These are phyloP conservation scores for Salix suchowensis DNA, from an alignment of 345 rosid species.

Conservation along the genomic window DNA sequence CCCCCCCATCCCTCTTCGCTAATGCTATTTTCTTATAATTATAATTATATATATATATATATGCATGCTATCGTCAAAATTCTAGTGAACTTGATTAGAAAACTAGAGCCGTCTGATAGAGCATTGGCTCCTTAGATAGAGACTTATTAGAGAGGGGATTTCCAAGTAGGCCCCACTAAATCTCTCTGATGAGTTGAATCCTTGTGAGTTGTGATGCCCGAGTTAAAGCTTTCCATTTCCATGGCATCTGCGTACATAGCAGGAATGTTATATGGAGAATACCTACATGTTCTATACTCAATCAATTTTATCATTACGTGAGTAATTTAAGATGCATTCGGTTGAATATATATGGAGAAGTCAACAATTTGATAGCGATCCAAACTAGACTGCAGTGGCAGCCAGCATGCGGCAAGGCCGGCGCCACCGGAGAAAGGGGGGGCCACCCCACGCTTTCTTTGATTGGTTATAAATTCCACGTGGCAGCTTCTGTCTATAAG, in stretches of 20 bases:
- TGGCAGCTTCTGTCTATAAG: not conserved
- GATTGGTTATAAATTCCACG: not conserved
- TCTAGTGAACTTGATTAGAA: not conserved
- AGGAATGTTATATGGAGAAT: too few species aligned
- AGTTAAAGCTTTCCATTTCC: not conserved
- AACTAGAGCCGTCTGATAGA: constrained; percentile 6
- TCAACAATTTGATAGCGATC: not conserved
- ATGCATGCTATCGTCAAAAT: not conserved
- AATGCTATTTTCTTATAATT: too few species aligned
- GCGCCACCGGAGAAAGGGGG: constrained; percentile 7
- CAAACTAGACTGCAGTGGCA: not conserved
- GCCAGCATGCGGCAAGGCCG: constrained; percentile 3
- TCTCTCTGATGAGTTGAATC: constrained; percentile 15
- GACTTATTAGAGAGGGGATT: not conserved
- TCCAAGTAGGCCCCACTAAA: constrained; percentile 19
- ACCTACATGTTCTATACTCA: too few species aligned
- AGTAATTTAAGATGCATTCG: not conserved
- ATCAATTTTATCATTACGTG: not conserved
- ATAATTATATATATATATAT: too few species aligned
- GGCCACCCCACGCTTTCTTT: not conserved
- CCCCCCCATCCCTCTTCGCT: too few species aligned
- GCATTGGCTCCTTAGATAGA: not conserved
- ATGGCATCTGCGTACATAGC: too few species aligned
- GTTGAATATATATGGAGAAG: not conserved
- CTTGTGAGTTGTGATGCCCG: not conserved